Evolutionary conservation across 352 stramenopile species (phyloP).

Genomic region (Blastocystis sp.): DNA sequence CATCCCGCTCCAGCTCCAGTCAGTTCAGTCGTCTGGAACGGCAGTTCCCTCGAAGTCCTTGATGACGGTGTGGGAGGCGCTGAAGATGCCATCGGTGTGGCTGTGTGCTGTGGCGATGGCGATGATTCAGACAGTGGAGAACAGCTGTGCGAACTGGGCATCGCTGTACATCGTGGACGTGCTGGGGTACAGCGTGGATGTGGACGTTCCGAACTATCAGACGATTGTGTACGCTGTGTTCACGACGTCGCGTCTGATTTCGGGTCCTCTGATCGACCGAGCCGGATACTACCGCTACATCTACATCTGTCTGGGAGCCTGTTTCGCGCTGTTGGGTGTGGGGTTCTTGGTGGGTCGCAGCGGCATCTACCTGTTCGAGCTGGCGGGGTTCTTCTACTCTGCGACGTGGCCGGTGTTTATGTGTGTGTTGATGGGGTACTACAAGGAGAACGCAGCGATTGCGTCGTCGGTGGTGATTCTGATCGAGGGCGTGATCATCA

Average conservation of each 20-base stretch:
- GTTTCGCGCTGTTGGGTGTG: not conserved
- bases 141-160: not conserved
- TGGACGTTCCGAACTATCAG: not conserved
- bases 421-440: constrained; percentile 17
- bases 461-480: not conserved
- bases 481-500: not conserved
- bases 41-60: not conserved
- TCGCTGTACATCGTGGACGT: constrained; percentile 29
- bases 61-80: not conserved
- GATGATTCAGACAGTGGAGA: not conserved
- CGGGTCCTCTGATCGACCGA: not conserved
- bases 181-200: not conserved
- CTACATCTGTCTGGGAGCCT: not conserved
- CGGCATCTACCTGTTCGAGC: not conserved
- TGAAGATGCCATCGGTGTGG: not conserved
- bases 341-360: not conserved
- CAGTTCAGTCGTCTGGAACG: not conserved
- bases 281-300: constrained; percentile 5
- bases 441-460: not conserved
- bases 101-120: constrained; percentile 7
- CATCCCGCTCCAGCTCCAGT: not conserved
- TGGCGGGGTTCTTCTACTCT: constrained; percentile 13
- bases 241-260: constrained; percentile 12
- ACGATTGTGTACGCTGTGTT: constrained; percentile 17
- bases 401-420: constrained; percentile 13